Evolutionary conservation across 768 basidiomycete species (phyloP).

Genomic region (Pholiota conissans): DNA sequence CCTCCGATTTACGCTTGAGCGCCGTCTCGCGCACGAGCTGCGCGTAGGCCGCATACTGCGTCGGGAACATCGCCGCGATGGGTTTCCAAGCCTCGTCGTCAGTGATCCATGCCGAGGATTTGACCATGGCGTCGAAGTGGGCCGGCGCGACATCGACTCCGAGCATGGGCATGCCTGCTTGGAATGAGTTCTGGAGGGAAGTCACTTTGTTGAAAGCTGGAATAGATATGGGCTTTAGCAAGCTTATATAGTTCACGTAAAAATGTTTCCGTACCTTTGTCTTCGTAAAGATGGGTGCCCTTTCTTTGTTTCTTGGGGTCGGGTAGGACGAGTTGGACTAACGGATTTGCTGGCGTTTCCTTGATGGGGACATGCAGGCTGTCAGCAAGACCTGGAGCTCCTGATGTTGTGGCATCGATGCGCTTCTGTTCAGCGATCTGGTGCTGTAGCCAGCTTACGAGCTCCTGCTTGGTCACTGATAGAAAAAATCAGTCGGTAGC

Average conservation of each 20-base stretch:
- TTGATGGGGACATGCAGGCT: conserved; percentile 33
- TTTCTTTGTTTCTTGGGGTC: conserved; percentile 78
- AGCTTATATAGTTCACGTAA: too few relatives aligned
- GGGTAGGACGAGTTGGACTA: conserved; percentile 67
- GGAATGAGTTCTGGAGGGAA: conserved; percentile 58
- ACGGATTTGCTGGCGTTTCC: conserved; percentile 36
- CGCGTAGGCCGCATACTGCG: conserved; percentile 61
- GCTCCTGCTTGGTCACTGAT: conserved; percentile 57
- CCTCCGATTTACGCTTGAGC: conserved; percentile 60
- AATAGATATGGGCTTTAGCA: too few relatives aligned
- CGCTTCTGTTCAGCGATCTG: conserved; percentile 81
- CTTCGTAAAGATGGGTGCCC: conserved; percentile 58
- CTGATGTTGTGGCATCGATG: conserved; percentile 64
- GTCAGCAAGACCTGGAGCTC: conserved; percentile 47
- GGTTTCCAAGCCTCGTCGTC: conserved; percentile 78
- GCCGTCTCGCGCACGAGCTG: conserved; percentile 68
- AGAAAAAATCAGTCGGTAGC: conserved; percentile 3
- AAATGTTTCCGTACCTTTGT: conserved; percentile 51
- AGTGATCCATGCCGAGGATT: conserved; percentile 60
- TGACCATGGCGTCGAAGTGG: conserved; percentile 64
- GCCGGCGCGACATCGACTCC: conserved; percentile 65
- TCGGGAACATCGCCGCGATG: conserved; percentile 54
- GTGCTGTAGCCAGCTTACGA: conserved; percentile 73
- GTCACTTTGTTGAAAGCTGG: conserved; percentile 64
- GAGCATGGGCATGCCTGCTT: conserved; percentile 64